Conservation (phyloP, 179 eudicot genomes). For the Patellifolia procumbens region DNA sequence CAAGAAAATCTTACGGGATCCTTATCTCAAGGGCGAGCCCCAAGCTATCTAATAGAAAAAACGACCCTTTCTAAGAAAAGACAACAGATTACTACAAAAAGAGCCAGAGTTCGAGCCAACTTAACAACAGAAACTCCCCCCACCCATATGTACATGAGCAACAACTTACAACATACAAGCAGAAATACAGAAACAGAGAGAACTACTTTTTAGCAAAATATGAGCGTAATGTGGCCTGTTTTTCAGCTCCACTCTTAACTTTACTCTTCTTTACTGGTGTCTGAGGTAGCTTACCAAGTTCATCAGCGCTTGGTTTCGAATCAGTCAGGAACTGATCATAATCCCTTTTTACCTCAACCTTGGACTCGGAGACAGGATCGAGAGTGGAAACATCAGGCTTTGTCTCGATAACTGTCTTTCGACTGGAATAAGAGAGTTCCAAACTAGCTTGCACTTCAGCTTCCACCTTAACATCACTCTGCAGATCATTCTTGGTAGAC, state of each 20-base stretch:
- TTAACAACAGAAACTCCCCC: too few species aligned
- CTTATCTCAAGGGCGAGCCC: too few species aligned
- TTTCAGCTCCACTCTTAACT: constrained; percentile 24
- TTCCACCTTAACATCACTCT: constrained; percentile 20
- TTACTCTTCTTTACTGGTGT: constrained; percentile 34
- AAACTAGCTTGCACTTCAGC: constrained; percentile 12
- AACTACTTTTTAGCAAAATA: constrained; percentile 32
- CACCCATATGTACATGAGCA: constrained; percentile 22
- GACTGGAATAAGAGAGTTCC: constrained; percentile 10
- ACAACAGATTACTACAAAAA: too few species aligned
- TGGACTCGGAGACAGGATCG: constrained; percentile 18
- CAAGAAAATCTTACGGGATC: too few species aligned
- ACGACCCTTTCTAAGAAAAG: too few species aligned
- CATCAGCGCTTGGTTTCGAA: constrained; percentile 21
- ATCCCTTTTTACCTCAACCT: constrained; percentile 31
- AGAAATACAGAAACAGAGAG: neutral
- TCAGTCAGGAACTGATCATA: constrained; percentile 16
- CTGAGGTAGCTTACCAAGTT: constrained; percentile 17
- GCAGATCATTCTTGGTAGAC: constrained; percentile 13
- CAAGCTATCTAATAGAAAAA: too few species aligned
- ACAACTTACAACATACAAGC: constrained; percentile 16
- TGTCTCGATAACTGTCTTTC: neutral
- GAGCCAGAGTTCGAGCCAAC: neutral
- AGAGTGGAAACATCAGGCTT: constrained; percentile 15
- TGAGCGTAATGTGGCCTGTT: constrained; percentile 34